Evolutionary conservation across 2,329 filamentous ascomycete genomes (phyloP).

Genomic region (Penicillium brevicompactum): DNA sequence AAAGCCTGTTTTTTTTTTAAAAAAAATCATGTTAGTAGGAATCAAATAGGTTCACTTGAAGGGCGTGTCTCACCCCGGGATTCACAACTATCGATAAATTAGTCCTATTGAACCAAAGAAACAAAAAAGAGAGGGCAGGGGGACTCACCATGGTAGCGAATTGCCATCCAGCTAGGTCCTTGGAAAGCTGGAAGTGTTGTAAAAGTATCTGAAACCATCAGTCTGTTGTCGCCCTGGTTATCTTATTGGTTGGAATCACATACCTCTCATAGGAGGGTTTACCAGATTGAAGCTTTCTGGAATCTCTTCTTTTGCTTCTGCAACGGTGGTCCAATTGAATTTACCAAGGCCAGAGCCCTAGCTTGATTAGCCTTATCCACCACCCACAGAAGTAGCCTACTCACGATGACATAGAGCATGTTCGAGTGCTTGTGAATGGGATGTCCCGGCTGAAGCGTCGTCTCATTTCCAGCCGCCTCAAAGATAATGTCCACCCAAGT

Average conservation of each 20-base stretch:
- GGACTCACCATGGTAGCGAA: constrained; percentile 5
- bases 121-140: background rate
- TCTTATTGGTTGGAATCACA: background rate
- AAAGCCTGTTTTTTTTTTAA: constrained; percentile 5
- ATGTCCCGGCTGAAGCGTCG: constrained; percentile 5
- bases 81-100: constrained; percentile 1
- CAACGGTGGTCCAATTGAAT: constrained; percentile 6
- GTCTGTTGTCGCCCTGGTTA: background rate
- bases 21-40: background rate
- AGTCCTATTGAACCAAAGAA: background rate
- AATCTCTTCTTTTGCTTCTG: constrained; percentile 1
- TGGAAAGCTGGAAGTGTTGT: background rate
- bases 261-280: constrained; percentile 7
- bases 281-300: constrained; percentile 3
- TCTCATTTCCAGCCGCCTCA: background rate
- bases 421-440: constrained; percentile 8
- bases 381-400: background rate
- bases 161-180: background rate
- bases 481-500: constrained; percentile 8
- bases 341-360: background rate
- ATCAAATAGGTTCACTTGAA: background rate
- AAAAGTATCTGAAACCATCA: background rate
- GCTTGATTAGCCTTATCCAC: background rate
- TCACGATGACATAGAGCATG: background rate
- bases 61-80: background rate